These are phyloP conservation scores for Geotrichum fermentans DNA, from an alignment of 1,139 yeast genomes.

Conservation along the genomic window DNA sequence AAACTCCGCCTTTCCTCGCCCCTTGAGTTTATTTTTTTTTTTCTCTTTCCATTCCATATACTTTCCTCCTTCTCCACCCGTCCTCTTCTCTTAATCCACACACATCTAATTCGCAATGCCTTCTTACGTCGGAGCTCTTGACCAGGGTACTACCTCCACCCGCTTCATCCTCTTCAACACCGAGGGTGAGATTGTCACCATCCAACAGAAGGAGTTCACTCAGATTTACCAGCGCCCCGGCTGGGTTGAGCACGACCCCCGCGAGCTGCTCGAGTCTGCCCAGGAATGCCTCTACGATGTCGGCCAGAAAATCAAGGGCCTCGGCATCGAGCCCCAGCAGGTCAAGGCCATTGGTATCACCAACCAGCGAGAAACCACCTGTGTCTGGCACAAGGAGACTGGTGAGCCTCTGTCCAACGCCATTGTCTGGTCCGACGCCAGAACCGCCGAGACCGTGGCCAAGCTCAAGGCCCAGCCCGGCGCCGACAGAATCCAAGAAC, in stretches of 20 bases:
- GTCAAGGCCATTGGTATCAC: constrained; percentile 67
- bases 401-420: constrained; percentile 83
- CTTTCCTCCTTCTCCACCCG: not conserved
- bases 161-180: constrained; percentile 76
- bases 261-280: constrained; percentile 75
- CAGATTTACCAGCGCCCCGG: constrained; percentile 42
- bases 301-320: constrained; percentile 32
- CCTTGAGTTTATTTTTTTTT: not conserved
- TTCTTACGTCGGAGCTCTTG: constrained; percentile 50
- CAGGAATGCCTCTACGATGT: constrained; percentile 38
- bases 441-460: constrained; percentile 71
- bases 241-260: constrained; percentile 94
- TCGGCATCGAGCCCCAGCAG: constrained; percentile 31
- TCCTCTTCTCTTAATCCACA: not conserved
- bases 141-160: constrained; percentile 94
- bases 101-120: constrained; percentile 10
- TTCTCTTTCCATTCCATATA: constrained; percentile 3
- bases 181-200: constrained; percentile 72
- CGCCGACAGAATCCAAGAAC: constrained; percentile 57
- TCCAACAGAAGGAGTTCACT: constrained; percentile 75
- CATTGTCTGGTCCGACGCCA: constrained; percentile 93
- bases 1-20: not conserved
- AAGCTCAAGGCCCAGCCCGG: constrained; percentile 56
- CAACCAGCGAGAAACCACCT: constrained; percentile 92
- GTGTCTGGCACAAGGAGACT: constrained; percentile 81